Evolutionary conservation across 495 filamentous ascomycete genomes (phyloP), one percentile per base, ranked within the genome.

Genomic region (Hypoxylon trugodes): DNA sequence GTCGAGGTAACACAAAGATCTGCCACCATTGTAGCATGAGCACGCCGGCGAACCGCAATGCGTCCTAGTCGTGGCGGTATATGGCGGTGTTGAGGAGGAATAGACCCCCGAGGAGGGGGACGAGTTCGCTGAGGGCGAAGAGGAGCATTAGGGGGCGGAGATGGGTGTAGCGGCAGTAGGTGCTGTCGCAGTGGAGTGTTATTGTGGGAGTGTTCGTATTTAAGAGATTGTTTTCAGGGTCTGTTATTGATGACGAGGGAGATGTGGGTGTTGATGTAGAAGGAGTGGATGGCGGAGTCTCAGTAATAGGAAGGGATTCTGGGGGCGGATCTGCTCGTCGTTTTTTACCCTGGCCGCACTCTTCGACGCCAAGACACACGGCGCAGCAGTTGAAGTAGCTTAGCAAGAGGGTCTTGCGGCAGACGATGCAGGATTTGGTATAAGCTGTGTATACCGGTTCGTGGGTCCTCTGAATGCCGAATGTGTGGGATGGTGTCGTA

Each of bases 371-470:
- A 25, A 58, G 58, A 26, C 65, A 68, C 3, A 62, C 37, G 32
- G 58, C 65, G 37, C 65, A 68, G 59, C 65, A 68, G 65, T 59
- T 50, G 65, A 68, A 68, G 59, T 68, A 68, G 35, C 65, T 68
- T 9, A 68, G 52, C 10, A 68, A 52, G 4, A 68, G 59, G 13
- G 65, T 68, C 38, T 59, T 58, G 3, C 53, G 65, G 46, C 69
- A 13, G 73, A 77, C 63, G 65, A 74, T 37, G 76, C 84, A 66
- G 74, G 79, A 57, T 18, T 15, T 46, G 28, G 26, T 7, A 6
- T 37, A 26, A 2, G 50, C 21, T 38, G 35, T 12, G 18, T 21
- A 51, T 18, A 4, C 19, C 4, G 37, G 36, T 1, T 49, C 36
- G 1, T 36, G 43, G 6, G 15, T n/a, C 10, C 21, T 51, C 6